phyloP scores from a whole-genome alignment of 257 asterid genomes.

The Craterostigma plantagineum region DNA sequence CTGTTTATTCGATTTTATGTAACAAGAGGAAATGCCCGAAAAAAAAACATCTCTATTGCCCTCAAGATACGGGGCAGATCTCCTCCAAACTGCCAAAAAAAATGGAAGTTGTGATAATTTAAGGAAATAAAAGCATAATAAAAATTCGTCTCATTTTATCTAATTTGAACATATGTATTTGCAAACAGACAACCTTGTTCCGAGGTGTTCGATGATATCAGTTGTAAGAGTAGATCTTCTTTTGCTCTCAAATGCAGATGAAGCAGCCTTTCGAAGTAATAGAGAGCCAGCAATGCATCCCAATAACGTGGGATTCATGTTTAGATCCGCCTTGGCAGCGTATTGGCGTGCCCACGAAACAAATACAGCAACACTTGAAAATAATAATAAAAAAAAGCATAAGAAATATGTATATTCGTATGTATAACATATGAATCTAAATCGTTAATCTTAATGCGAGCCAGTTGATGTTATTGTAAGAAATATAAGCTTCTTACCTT shows the following conservation, averaged over 20 bases:
- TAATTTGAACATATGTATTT: too few species aligned
- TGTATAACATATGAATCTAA: slow-evolving; percentile 1
- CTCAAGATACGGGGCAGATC: slow-evolving; percentile 31
- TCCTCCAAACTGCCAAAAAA: slow-evolving; percentile 57
- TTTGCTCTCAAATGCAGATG: slow-evolving; percentile 52
- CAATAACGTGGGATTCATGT: slow-evolving; percentile 33
- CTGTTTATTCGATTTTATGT: too few species aligned
- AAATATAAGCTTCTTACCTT: slow-evolving; percentile 23
- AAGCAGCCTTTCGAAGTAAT: slow-evolving; percentile 65
- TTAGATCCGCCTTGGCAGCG: slow-evolving; percentile 16
- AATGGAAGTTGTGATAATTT: too few species aligned
- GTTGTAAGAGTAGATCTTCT: slow-evolving; percentile 72
- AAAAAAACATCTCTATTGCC: not conserved
- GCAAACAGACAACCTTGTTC: slow-evolving; percentile 30
- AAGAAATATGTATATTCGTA: too few species aligned
- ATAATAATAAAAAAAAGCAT: not conserved
- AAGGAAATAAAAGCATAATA: too few species aligned
- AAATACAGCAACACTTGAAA: slow-evolving; percentile 65
- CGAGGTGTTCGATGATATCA: slow-evolving; percentile 77
- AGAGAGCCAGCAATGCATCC: slow-evolving; percentile 78
- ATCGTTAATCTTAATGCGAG: too few species aligned
- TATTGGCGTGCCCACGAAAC: slow-evolving; percentile 63
- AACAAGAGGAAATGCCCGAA: too few species aligned
- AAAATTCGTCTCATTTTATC: too few species aligned
- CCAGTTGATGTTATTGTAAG: too few species aligned